These are phyloP conservation scores for Tolypocladium ovalisporum DNA, from an alignment of 2,329 filamentous ascomycete species.

Conservation along the genomic window DNA sequence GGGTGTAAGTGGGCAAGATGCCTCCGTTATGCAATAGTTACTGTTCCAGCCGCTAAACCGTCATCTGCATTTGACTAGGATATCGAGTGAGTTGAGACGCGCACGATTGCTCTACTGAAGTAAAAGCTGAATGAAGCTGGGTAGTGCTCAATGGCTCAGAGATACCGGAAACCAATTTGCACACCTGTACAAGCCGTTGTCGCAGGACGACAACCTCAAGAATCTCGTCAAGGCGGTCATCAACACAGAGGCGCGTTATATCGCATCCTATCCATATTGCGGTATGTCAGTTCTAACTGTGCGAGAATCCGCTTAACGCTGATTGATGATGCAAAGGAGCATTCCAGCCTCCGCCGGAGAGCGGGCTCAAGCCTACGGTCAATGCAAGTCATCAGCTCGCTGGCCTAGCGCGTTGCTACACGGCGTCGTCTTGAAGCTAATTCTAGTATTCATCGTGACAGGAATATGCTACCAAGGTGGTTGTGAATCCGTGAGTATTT, in stretches of 20 bases:
- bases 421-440: not conserved
- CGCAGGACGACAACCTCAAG: conserved; percentile 47
- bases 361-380: conserved; percentile 29
- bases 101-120: not conserved
- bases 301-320: not conserved
- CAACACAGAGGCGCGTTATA: conserved; percentile 60
- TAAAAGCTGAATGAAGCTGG: not conserved
- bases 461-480: conserved; percentile 11
- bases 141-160: conserved; percentile 54
- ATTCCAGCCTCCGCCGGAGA: conserved; percentile 76
- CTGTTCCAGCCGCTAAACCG: too few relatives aligned
- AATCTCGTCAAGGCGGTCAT: conserved; percentile 60
- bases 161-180: conserved; percentile 71
- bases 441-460: not conserved
- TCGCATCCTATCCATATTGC: conserved; percentile 66
- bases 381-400: conserved; percentile 7
- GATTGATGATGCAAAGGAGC: conserved; percentile 40
- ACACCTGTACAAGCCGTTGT: conserved; percentile 52
- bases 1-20: conserved; percentile 54
- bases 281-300: conserved; percentile 3
- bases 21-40: conserved; percentile 21
- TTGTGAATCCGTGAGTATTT: conserved; percentile 11
- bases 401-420: not conserved
- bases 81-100: conserved; percentile 10
- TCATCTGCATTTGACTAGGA: conserved; percentile 7